Conservation (phyloP, 108 stramenopile species). For the Nitzschia inconspicua region DNA sequence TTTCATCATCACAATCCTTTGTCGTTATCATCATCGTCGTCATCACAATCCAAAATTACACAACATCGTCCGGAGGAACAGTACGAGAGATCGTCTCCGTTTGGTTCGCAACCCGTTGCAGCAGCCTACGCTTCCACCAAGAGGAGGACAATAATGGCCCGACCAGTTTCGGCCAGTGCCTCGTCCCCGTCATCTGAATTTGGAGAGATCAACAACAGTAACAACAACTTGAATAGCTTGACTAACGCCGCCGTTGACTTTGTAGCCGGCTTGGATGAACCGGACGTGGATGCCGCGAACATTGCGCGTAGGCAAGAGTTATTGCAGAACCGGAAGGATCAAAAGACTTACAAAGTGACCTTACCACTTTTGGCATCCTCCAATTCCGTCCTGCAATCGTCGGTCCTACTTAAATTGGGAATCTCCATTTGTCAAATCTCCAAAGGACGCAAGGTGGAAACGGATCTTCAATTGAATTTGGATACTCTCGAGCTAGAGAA, state of each 20-base stretch:
- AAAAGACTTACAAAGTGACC: slow-evolving; percentile 37
- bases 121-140: too few species aligned
- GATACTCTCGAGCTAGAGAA: slow-evolving; percentile 56
- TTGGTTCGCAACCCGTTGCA: too few species aligned
- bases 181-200: not conserved
- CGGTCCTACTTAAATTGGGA: slow-evolving; percentile 33
- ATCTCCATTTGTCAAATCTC: slow-evolving; percentile 56
- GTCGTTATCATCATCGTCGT: too few species aligned
- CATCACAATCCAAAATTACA: too few species aligned
- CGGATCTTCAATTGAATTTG: slow-evolving; percentile 46
- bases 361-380: slow-evolving; percentile 26
- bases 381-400: slow-evolving; percentile 14
- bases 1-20: too few species aligned
- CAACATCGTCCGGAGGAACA: too few species aligned
- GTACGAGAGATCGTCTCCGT: too few species aligned
- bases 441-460: slow-evolving; percentile 42
- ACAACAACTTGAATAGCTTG: slow-evolving; percentile 7
- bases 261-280: slow-evolving; percentile 20
- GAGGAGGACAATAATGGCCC: too few species aligned
- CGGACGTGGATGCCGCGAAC: slow-evolving; percentile 41
- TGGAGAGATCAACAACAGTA: too few species aligned
- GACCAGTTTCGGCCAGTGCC: too few species aligned
- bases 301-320: slow-evolving; percentile 26
- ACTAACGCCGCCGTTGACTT: slow-evolving; percentile 24
- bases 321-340: slow-evolving; percentile 33